phyloP scores from a whole-genome alignment of 2,329 filamentous ascomycete species.

The Ophiocordyceps camponoti-rufipedis region DNA sequence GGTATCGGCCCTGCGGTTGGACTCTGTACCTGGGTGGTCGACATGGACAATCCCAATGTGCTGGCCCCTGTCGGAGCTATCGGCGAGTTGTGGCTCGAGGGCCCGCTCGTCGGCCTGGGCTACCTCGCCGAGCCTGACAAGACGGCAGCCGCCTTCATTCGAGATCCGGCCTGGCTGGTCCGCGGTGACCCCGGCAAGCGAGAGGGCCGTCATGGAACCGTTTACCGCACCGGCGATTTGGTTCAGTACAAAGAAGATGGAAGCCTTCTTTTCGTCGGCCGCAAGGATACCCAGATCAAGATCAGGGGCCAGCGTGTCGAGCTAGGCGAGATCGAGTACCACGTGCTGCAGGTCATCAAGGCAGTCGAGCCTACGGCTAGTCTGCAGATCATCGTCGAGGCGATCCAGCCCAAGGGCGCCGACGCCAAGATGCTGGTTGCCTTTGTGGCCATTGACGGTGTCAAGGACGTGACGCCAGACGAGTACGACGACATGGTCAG shows the following conservation, averaged over 20 bases:
- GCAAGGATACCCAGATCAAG: constrained; percentile 4
- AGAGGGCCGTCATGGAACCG: constrained; percentile 1
- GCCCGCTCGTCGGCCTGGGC: constrained; percentile 23
- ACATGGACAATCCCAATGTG: neutral
- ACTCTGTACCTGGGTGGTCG: constrained; percentile 1
- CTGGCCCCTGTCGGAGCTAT: constrained; percentile 2
- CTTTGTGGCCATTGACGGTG: neutral
- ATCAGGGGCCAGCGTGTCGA: constrained; percentile 7
- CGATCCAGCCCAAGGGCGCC: neutral
- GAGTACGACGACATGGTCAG: neutral
- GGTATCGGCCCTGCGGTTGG: neutral
- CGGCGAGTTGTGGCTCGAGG: constrained; percentile 3
- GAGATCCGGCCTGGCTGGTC: constrained; percentile 2
- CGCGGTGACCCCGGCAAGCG: neutral
- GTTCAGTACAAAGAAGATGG: constrained; percentile 1
- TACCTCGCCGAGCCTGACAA: constrained; percentile 14
- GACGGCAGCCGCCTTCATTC: constrained; percentile 1
- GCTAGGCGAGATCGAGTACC: constrained; percentile 7
- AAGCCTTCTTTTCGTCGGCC: neutral
- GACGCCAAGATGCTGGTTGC: neutral
- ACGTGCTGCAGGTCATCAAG: neutral
- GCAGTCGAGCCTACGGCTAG: neutral
- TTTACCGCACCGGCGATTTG: constrained; percentile 4
- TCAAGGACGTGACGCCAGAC: neutral
- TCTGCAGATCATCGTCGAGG: constrained; percentile 1